Evolutionary conservation across 257 asterid genomes (phyloP), one percentile per base, ranked within the genome.

Genomic region (Petunia secreta): DNA sequence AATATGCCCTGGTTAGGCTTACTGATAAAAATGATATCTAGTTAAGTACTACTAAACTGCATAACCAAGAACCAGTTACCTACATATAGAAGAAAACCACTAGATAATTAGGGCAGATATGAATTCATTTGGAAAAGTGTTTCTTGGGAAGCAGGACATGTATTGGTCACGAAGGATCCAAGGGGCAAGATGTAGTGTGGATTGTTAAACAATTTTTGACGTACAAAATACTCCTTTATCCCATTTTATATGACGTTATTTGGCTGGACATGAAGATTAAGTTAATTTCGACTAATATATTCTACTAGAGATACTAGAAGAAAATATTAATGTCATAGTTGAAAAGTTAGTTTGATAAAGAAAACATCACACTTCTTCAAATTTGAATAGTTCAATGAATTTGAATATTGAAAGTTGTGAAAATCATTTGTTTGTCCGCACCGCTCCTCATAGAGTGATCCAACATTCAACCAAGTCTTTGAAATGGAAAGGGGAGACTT

Each of bases 261-360:
- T 63, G 68, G 44, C 37, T 37, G 43, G 44, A 63, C 68, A 10
- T 15, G 8, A 63, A 63, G 68, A 34, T 63, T 37, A 25, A 8
- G n/a, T 3, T 0, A 63, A 63, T 63, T 34, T 63, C 4, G 1
- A 63, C 68, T 36, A 34, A 40, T 63, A 63, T 63, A 43, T 43
- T 43, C 25, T 62, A 8, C 43, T 36, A 63, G 8, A 34, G 43
- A 9, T 9, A 62, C 14, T 62, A 25, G 25, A 62, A 36, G 67
- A 62, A 36, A 62, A 62, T 39, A 39, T 64, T 39, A 9, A 11
- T 37, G 34, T 64, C 73, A 11, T 64, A n/a, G 11, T 16, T 40
- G 53, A 65, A 8, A 52, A 40, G 40, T 40, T 65, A 65, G n/a
- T 14, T 65, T 40, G 74, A 65, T 40, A 65, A 66, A 66, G 37